Base-by-base conservation (phyloP, 2,329 filamentous ascomycete genomes). In the Exophiala spinifera region DNA sequence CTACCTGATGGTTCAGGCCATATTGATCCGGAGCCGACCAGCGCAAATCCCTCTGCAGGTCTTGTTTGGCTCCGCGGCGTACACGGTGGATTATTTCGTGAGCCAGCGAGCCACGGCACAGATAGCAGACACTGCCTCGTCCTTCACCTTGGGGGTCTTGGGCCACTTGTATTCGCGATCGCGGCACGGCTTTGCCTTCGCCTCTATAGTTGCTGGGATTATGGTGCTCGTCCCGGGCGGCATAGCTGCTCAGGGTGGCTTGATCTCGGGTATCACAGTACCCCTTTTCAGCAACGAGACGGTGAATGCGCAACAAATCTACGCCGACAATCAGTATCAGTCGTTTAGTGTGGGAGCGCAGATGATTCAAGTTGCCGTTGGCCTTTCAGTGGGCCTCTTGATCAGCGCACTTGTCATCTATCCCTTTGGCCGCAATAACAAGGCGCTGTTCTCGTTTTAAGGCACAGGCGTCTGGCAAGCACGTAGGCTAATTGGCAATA, bases 281-380 rank as follows among this genome's bases (percentile, higher is more conserved):
- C 42, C 42, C n/a, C 20, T 44, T 11, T 44, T 44, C 42, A 44
- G 42, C 20, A 44, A 44, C 42, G 23, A 25, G n/a, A 44, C 42
- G 7, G 42, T 44, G 10, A 25, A 44, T n/a, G 42, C 42, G 11
- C 42, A 44, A 21, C 20, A 44, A 15, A 44, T 23, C 14, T 44
- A 44, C 21, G 20, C 42, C 19, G 20, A 44, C 20, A 44, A 44
- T 25, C 42, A 23, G 7, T 44, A 44, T 14, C 42, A 44, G 21
- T 44, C 42, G 14, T 44, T 44, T 15, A 44, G 42, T 25, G 42
- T 44, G 19, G 42, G 42, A 20, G 42, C 42, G 3, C 42, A 44
- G 21, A 44, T 44, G 42, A 44, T 44, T 25, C 42, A 44, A 25
- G 42, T 44, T 8, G 42, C 42, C 23, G n/a, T 44, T 44, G 42